phyloP scores from a whole-genome alignment of 371 early-diverging fungal genomes.

The Lichtheimia hyalospora region DNA sequence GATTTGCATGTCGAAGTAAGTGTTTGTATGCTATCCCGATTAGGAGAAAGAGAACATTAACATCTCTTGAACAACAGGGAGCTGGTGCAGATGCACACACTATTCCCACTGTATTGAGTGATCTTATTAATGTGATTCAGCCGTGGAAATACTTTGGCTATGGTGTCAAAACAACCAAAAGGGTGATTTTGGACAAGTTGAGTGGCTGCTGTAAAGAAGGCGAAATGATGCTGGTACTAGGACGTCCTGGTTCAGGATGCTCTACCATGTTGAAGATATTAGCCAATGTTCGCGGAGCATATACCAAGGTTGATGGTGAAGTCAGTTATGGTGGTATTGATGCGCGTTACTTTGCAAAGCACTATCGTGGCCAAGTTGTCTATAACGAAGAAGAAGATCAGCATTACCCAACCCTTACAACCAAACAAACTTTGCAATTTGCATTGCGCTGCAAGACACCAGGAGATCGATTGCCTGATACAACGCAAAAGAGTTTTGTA shows the following conservation, averaged over 20 bases:
- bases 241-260: slow-evolving; percentile 73
- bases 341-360: slow-evolving; percentile 46
- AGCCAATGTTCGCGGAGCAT: slow-evolving; percentile 61
- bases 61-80: slow-evolving; percentile 16
- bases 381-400: slow-evolving; percentile 75
- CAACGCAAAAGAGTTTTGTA: slow-evolving; percentile 42
- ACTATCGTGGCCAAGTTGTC: slow-evolving; percentile 61
- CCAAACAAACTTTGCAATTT: slow-evolving; percentile 67
- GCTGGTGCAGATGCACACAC: slow-evolving; percentile 39
- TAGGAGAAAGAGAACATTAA: not conserved
- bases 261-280: slow-evolving; percentile 66
- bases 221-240: slow-evolving; percentile 73
- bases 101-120: slow-evolving; percentile 29
- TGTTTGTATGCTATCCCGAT: not conserved
- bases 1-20: slow-evolving; percentile 35
- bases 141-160: slow-evolving; percentile 28
- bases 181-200: slow-evolving; percentile 49
- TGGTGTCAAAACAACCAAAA: slow-evolving; percentile 8
- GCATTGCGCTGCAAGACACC: slow-evolving; percentile 70
- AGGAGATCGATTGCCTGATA: slow-evolving; percentile 49
- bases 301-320: slow-evolving; percentile 51
- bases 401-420: slow-evolving; percentile 67
- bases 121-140: slow-evolving; percentile 16
- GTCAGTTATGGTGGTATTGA: slow-evolving; percentile 63
- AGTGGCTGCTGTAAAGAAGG: slow-evolving; percentile 65